Base-by-base conservation (phyloP, 257 asterid genomes). In the Scutellaria baicalensis region DNA sequence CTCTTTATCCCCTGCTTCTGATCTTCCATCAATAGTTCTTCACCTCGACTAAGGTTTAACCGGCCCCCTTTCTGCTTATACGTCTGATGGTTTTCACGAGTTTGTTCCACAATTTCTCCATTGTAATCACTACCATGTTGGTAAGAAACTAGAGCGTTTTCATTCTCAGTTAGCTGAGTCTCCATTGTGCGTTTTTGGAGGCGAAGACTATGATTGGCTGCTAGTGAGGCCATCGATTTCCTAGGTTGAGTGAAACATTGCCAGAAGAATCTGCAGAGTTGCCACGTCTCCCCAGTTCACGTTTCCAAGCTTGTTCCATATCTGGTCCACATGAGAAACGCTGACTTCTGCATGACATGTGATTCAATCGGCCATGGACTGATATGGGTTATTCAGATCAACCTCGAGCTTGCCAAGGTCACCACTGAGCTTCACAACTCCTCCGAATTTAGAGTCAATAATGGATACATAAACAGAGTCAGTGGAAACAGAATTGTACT, bases 271-370 rank as follows among this genome's bases (percentile, higher is more conserved):
- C 77, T 89, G 95, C 33, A 91, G 59, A 3, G 89, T 82, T 63
- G 92, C 97, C 60, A 89, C 35, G 68, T 91, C 97, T 2, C 97
- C 86, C 97, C 96, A 91, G 71, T 91, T 91, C 14, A 83, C 95
- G 55, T 91, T 91, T 59, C 97, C 97, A 2, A 91, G 89, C 85
- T 81, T 84, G 89, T 88, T 91, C 97, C 97, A 91, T 66, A 91
- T 74, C 42, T 73, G 86, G 57, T 91, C 95, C 0, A 83, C 80
- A 0, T 77, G 84, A 40, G 95, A 86, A 81, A 88, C 56, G 33
- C 84, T 74, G 69, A 91, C 78, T 2, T 89, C 87, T 0, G 87
- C 95, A 72, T 85, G 89, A 51, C 78, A 73, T 6, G 78, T 75
- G 78, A 91, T 81, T 96, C 97, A 91, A 59, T 89, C 95, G 3